Conservation (phyloP, 805 yeast species). For the Kluyveromyces dobzhanskii region DNA sequence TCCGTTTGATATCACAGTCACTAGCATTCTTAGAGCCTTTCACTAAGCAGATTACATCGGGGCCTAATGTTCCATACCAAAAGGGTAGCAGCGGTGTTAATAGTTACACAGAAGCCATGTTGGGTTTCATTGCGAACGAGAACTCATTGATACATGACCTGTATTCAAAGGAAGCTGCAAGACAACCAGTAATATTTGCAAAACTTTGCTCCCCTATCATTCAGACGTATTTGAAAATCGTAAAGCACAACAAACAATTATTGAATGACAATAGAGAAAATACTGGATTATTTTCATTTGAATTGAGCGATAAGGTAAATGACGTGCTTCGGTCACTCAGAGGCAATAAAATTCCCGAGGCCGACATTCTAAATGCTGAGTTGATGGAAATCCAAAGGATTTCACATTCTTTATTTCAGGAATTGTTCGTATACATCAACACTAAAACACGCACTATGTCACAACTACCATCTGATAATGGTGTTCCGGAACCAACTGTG, state of each 20-base stretch:
- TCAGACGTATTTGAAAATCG: constrained; percentile 33
- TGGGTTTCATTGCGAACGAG: constrained; percentile 43
- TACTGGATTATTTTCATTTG: constrained; percentile 49
- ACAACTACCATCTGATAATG: constrained; percentile 54
- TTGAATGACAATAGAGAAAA: constrained; percentile 36
- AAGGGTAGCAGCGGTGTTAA: constrained; percentile 54
- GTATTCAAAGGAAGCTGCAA: constrained; percentile 28
- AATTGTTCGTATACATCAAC: constrained; percentile 50
- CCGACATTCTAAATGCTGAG: constrained; percentile 20
- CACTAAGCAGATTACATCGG: constrained; percentile 33
- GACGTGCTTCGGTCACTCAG: constrained; percentile 29
- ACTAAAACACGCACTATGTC: constrained; percentile 38
- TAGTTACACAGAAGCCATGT: constrained; percentile 43
- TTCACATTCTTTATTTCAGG: constrained; percentile 41
- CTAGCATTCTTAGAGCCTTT: constrained; percentile 40
- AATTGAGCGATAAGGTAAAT: constrained; percentile 43
- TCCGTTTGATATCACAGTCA: constrained; percentile 33
- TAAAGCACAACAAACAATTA: constrained; percentile 31
- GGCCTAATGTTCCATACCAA: constrained; percentile 44
- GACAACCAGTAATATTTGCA: constrained; percentile 24
- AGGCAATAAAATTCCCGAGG: constrained; percentile 17
- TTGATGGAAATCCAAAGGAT: constrained; percentile 18
- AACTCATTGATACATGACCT: constrained; percentile 38
- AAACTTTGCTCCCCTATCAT: constrained; percentile 30
- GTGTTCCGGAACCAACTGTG: constrained; percentile 64